Evolutionary conservation across 768 basidiomycete species (phyloP).

Genomic region (Kwoniella heveanensis): DNA sequence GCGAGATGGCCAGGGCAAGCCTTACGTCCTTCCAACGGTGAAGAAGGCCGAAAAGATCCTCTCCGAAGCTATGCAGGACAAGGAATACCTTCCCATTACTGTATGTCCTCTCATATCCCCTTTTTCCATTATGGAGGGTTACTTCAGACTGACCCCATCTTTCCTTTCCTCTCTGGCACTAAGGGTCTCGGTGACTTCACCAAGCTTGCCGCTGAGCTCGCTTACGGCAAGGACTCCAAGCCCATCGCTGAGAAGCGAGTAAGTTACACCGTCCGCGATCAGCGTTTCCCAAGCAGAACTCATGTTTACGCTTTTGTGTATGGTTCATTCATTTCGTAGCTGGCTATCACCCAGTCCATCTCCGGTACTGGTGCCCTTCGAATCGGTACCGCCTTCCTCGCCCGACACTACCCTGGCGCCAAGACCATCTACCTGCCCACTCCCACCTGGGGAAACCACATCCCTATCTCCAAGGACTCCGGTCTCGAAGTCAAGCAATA

Average conservation of each 20-base stretch:
- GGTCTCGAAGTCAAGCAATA: constrained; percentile 84
- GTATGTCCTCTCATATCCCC: constrained; percentile 19
- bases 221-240: constrained; percentile 75
- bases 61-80: constrained; percentile 71
- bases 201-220: constrained; percentile 80
- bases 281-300: no score
- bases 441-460: constrained; percentile 95
- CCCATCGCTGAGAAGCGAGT: constrained; percentile 69
- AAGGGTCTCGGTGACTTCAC: constrained; percentile 82
- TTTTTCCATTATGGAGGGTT: background rate
- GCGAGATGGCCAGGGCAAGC: constrained; percentile 90
- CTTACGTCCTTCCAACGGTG: constrained; percentile 86
- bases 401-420: constrained; percentile 74
- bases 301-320: background rate
- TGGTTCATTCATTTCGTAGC: constrained; percentile 61
- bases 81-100: constrained; percentile 95
- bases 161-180: no score
- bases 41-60: constrained; percentile 73
- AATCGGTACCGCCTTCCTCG: constrained; percentile 89
- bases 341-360: constrained; percentile 88
- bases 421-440: constrained; percentile 81
- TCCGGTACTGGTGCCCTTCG: constrained; percentile 97
- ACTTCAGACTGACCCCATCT: no score
- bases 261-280: constrained; percentile 52
- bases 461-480: constrained; percentile 85